Percentiles rank a stretch among this genome's conserved stretches.
phyloP scores from a whole-genome alignment of 2,329 filamentous ascomycete species.

The Macrophomina phaseolina region DNA sequence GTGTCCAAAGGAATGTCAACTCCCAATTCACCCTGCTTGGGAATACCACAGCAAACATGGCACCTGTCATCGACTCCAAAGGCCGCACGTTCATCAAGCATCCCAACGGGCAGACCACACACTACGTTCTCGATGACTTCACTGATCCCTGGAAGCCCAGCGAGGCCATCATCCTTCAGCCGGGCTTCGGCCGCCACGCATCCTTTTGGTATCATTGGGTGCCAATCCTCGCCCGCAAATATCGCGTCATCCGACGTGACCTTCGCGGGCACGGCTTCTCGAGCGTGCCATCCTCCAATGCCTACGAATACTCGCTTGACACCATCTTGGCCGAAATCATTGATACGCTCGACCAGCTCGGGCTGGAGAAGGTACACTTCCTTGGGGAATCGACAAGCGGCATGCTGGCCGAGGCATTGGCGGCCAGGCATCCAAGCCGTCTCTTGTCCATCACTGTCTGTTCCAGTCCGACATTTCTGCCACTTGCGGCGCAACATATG shows the following conservation, averaged over 20 bases:
- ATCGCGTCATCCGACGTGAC: conserved; percentile 43
- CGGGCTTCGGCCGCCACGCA: conserved; percentile 44
- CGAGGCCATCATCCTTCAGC: conserved; percentile 45
- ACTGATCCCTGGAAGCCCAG: conserved; percentile 40
- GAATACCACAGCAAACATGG: not conserved
- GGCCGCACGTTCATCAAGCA: conserved; percentile 39
- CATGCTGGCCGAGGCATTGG: conserved; percentile 43
- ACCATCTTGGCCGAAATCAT: conserved; percentile 41
- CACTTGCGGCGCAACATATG: conserved; percentile 36
- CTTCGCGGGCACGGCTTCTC: conserved; percentile 43
- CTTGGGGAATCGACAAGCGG: conserved; percentile 44
- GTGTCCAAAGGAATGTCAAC: no score
- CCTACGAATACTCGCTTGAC: conserved; percentile 35
- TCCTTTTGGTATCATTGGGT: conserved; percentile 47
- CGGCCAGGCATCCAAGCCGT: conserved; percentile 38
- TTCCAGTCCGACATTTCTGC: conserved; percentile 40
- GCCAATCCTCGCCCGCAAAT: conserved; percentile 38
- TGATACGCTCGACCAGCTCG: conserved; percentile 43
- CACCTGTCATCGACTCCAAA: conserved; percentile 28
- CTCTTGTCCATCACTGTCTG: conserved; percentile 41
- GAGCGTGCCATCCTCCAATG: conserved; percentile 30
- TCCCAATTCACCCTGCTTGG: no score
- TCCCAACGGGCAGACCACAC: conserved; percentile 38
- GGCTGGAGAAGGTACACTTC: conserved; percentile 41
- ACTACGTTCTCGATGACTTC: conserved; percentile 39